Base-by-base conservation (phyloP, 2,329 filamentous ascomycete genomes). In the Xylariaceae sp. region DNA sequence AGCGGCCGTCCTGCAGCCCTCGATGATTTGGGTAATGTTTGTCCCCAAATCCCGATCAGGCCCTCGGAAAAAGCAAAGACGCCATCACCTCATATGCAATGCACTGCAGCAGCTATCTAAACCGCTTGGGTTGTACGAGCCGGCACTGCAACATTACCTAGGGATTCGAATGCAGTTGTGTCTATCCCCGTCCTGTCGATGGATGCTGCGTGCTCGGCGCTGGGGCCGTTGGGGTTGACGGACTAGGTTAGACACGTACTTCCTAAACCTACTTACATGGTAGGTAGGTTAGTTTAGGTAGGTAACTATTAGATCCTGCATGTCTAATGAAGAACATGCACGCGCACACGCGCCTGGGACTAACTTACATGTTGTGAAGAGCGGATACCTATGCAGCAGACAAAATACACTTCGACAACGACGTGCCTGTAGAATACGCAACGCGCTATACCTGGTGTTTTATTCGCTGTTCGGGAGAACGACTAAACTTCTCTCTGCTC, bases 81-180 rank as follows among this genome's bases (percentile, higher is more conserved):
- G 45, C 16, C 19, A 29, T 29, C 41, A 43, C 41, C 41, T 43
- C 41, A 43, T 45, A 34, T 41, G 36, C 13, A 13, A 30, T 46
- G 16, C 21, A 37, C n/a, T n/a, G 15, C 34, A 26, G 37, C 34
- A 49, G 51, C 48, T 37, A 48, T 51, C 48, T 39, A 29, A 34
- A 40, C 43, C 34, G 40, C 37, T 53, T 41, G 26, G 54, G 43
- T 44, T 32, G 32, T 48, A 46, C 26, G 21, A 21, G 18, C 18
- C 39, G 19, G 39, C 18, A 19, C 16, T 16, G 2, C 8, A 9
- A 9, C 37, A n/a, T n/a, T n/a, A n/a, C n/a, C n/a, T n/a, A n/a
- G n/a, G 16, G 7, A 18, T 21, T 18, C 37, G n/a, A 19, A 19
- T 40, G 37, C 37, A 40, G 37, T 15, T 9, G 26, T 8, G 26